Evolutionary conservation across 129 eudicot genomes (phyloP).

Genomic region (Calendula officinalis): DNA sequence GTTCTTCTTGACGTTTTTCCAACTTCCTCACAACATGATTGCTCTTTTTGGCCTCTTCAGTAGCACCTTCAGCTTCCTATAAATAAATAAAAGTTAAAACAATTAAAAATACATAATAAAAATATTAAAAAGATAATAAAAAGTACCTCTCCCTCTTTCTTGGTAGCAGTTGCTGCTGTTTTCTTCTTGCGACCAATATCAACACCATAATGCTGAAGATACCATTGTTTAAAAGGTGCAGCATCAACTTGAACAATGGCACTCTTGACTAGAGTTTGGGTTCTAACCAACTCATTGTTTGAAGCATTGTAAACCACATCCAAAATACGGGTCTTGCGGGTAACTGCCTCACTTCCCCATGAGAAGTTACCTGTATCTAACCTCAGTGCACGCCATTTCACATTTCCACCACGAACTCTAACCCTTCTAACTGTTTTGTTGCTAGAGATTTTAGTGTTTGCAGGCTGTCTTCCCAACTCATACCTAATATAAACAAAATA

Average conservation of each 20-base stretch:
- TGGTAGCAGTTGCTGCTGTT: conserved; percentile 35
- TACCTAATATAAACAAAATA: conserved; percentile 36
- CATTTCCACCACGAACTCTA: conserved; percentile 74
- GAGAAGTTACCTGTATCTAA: conserved; percentile 81
- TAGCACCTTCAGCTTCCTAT: conserved; percentile 46
- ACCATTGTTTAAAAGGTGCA: conserved; percentile 71
- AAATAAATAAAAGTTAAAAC: not conserved
- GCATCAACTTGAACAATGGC: conserved; percentile 88
- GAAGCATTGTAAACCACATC: conserved; percentile 87
- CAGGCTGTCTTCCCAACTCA: conserved; percentile 78
- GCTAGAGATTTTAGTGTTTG: conserved; percentile 64
- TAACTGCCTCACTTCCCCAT: conserved; percentile 85
- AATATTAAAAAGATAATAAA: not conserved
- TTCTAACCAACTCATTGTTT: conserved; percentile 81
- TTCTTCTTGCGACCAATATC: conserved; percentile 86
- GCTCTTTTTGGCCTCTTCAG: conserved; percentile 70
- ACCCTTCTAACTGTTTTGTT: conserved; percentile 76
- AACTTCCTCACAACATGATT: conserved; percentile 62
- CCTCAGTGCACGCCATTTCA: conserved; percentile 87
- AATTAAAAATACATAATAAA: not conserved
- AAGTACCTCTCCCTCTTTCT: conserved; percentile 73
- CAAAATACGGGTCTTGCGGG: conserved; percentile 66
- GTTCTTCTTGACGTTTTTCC: conserved; percentile 65
- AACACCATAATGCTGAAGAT: conserved; percentile 72
- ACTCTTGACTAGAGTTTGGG: conserved; percentile 73